Evolutionary conservation across 2,329 filamentous ascomycete genomes (phyloP).

Genomic region (Cadophora luteo-olivacea): DNA sequence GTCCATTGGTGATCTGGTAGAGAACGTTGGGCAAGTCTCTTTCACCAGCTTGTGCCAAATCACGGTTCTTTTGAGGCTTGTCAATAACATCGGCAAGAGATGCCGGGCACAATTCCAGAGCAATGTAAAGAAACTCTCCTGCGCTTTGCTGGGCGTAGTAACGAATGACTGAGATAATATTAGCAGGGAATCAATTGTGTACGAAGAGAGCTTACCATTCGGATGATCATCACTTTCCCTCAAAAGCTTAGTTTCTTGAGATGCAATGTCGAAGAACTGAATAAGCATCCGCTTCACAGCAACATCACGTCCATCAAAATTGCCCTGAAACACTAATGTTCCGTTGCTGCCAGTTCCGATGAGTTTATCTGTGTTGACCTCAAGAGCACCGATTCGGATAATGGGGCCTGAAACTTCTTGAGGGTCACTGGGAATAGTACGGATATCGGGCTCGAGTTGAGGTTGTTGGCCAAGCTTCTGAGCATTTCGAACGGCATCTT

Average conservation of each 20-base stretch:
- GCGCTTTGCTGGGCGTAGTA: slow-evolving; percentile 94
- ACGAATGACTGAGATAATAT: slow-evolving; percentile 72
- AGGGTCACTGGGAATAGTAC: slow-evolving; percentile 62
- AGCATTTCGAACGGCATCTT: slow-evolving; percentile 64
- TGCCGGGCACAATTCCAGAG: slow-evolving; percentile 90
- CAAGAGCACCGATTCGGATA: slow-evolving; percentile 67
- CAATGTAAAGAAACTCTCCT: slow-evolving; percentile 93
- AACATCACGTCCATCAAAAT: slow-evolving; percentile 89
- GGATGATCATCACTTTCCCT: slow-evolving; percentile 94
- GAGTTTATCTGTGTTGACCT: slow-evolving; percentile 68
- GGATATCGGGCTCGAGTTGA: slow-evolving; percentile 66
- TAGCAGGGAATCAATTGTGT: slow-evolving; percentile 29
- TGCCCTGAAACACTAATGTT: slow-evolving; percentile 95
- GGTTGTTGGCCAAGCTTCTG: slow-evolving; percentile 61
- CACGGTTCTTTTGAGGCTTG: slow-evolving; percentile 69
- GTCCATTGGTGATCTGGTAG: slow-evolving; percentile 87
- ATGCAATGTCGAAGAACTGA: slow-evolving; percentile 94
- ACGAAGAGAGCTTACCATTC: slow-evolving; percentile 62
- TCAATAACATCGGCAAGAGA: slow-evolving; percentile 92
- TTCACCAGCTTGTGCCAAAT: slow-evolving; percentile 75
- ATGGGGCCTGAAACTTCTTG: slow-evolving; percentile 65
- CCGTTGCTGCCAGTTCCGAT: slow-evolving; percentile 88
- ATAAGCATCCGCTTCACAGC: slow-evolving; percentile 97
- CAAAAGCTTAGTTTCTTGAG: slow-evolving; percentile 88
- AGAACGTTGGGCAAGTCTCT: slow-evolving; percentile 80